Percentiles rank a stretch among this genome's conserved stretches.
These are phyloP conservation scores for Rostrohypoxylon terebratum DNA, from an alignment of 495 filamentous ascomycete genomes.

Conservation along the genomic window DNA sequence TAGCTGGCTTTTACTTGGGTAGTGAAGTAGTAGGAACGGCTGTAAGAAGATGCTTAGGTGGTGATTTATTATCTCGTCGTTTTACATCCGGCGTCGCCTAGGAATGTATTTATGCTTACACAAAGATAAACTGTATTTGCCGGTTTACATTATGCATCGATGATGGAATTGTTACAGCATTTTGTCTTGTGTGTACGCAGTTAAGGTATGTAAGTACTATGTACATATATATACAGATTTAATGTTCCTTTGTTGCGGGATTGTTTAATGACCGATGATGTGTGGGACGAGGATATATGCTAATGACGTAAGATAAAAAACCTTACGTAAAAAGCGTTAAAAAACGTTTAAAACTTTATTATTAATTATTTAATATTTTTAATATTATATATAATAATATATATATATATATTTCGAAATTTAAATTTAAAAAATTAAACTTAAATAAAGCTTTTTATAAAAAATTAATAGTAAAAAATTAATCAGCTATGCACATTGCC, in stretches of 20 bases:
- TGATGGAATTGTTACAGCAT: neutral
- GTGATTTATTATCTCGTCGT: too few species aligned
- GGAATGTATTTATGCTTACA: neutral
- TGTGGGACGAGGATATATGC: neutral
- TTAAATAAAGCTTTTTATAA: slow-evolving; percentile 13
- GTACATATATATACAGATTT: neutral
- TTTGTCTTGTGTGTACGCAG: neutral
- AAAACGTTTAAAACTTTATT: neutral
- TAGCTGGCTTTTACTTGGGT: neutral
- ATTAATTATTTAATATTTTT: neutral
- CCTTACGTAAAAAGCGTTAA: slow-evolving; percentile 11
- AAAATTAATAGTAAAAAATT: slow-evolving; percentile 30
- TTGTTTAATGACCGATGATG: neutral
- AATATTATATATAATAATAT: neutral
- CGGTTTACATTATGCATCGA: neutral
- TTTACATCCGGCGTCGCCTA: too few species aligned
- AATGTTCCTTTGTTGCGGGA: slow-evolving; percentile 11
- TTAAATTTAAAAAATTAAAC: too few species aligned
- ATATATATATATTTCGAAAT: too few species aligned
- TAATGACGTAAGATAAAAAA: neutral
- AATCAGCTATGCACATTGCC: slow-evolving; percentile 46
- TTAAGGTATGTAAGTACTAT: neutral
- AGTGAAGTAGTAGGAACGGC: too few species aligned
- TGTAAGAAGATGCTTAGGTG: neutral
- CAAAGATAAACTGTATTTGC: neutral